Percentiles rank a stretch among this genome's conserved stretches.
phyloP scores from a whole-genome alignment of 441 rosid species.

The Populus hybrid region DNA sequence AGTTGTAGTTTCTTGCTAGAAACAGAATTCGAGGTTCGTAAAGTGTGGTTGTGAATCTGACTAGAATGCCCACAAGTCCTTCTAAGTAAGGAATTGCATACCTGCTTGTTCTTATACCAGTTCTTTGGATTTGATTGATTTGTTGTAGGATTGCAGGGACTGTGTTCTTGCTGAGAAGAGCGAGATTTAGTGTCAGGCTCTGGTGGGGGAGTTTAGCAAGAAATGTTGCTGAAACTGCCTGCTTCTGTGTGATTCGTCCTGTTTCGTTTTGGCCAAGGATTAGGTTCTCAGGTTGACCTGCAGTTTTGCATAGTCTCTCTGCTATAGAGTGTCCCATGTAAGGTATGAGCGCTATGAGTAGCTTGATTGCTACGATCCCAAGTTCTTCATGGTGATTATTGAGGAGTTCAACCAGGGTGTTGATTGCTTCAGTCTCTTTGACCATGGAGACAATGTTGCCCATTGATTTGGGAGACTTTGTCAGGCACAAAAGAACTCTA shows the following conservation, averaged over 20 bases:
- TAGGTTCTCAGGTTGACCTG: constrained; percentile 77
- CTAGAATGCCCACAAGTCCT: constrained; percentile 77
- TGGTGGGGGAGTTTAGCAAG: constrained; percentile 79
- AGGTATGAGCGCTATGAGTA: constrained; percentile 61
- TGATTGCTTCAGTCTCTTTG: constrained; percentile 72
- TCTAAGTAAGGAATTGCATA: constrained; percentile 65
- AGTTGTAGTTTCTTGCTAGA: constrained; percentile 63
- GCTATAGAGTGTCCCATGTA: constrained; percentile 62
- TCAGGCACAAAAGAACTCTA: constrained; percentile 63
- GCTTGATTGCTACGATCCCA: constrained; percentile 60
- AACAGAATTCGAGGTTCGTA: constrained; percentile 63
- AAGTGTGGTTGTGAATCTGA: constrained; percentile 82
- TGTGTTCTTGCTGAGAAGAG: constrained; percentile 46
- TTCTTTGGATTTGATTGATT: constrained; percentile 51
- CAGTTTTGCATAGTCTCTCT: constrained; percentile 72
- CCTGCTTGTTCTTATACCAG: constrained; percentile 66
- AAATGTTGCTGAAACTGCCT: constrained; percentile 70
- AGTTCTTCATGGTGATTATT: constrained; percentile 68
- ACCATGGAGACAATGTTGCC: constrained; percentile 52
- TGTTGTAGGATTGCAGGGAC: constrained; percentile 54
- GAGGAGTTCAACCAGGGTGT: constrained; percentile 63
- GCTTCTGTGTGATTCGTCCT: constrained; percentile 61
- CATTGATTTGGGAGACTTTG: constrained; percentile 54
- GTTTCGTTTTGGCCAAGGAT: constrained; percentile 38
- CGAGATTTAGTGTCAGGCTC: constrained; percentile 72